These are phyloP conservation scores for Ophiostoma sp. DNA, from an alignment of 2,329 filamentous ascomycete genomes.

Conservation along the genomic window DNA sequence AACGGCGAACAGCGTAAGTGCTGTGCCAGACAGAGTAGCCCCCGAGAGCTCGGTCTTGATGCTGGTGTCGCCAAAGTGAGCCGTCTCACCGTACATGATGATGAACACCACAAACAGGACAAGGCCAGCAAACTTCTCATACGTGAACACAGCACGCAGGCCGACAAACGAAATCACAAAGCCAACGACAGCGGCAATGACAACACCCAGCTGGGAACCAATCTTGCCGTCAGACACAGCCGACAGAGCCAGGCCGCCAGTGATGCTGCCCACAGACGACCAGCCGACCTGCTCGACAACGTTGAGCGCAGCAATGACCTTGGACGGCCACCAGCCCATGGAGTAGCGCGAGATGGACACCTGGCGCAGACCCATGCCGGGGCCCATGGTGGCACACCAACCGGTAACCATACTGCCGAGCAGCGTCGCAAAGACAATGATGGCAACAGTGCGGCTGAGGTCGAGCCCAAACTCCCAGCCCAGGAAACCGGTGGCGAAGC, in stretches of 20 bases:
- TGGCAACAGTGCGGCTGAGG: conserved; percentile 45
- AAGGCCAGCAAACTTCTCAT: conserved; percentile 54
- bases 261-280: conserved; percentile 52
- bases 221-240: conserved; percentile 49
- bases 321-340: conserved; percentile 53
- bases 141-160: conserved; percentile 49
- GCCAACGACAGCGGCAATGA: conserved; percentile 51
- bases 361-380: conserved; percentile 52
- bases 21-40: conserved; percentile 41
- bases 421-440: conserved; percentile 49
- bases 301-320: conserved; percentile 52
- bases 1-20: conserved; percentile 47
- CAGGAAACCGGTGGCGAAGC: conserved; percentile 54
- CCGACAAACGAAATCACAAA: conserved; percentile 55
- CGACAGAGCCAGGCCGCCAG: conserved; percentile 50
- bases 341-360: conserved; percentile 52
- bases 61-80: conserved; percentile 43
- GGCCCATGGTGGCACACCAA: conserved; percentile 53
- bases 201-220: conserved; percentile 52
- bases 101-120: conserved; percentile 50
- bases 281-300: conserved; percentile 53
- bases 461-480: conserved; percentile 51
- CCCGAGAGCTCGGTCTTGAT: conserved; percentile 41
- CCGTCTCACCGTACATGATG: conserved; percentile 50
- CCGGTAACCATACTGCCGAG: conserved; percentile 46